Base-by-base conservation (phyloP, 257 asterid genomes). In the Nicotiana tabacum region DNA sequence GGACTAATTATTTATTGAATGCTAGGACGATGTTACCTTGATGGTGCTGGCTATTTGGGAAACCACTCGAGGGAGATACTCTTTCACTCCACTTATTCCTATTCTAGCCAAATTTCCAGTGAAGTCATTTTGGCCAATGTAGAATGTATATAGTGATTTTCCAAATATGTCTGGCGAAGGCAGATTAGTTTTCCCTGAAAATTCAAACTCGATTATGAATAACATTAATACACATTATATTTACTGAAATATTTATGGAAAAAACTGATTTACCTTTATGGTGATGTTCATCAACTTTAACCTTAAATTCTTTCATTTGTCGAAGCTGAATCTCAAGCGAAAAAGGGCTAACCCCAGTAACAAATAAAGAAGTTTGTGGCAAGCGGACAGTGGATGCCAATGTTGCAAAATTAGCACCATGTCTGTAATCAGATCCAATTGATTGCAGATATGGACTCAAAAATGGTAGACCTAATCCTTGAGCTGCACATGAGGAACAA, bases 81-180 rank as follows among this genome's bases (percentile, higher is more conserved):
- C 79, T 81, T 85, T 86, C 4, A 88, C 87, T 77, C 92, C 97
- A 51, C 43, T 83, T 27, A 89, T 58, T 11, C 97, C 92, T 18
- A 88, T 46, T 13, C 87, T 81, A 16, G 85, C 87, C 67, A 90
- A 69, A 82, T 87, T 81, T 66, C 87, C 84, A 6, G 96, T 87
- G 82, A 93, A 86, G 80, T 93, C 97, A 64, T 92, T 86, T 83
- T 91, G 98, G 68, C 98, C 98, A 37, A 89, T 90, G 84, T 89
- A 88, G 90, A 93, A 90, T 65, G 89, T 87, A 83, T 89, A 93
- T 13, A 92, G 87, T 57, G 97, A 85, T 32, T 90, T 91, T 29
- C 92, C 91, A 57, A 94, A 92, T 88, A 90, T 84, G 84, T 84
- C 82, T 1, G 92, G 89, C 8, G 84, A 82, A n/a, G 98, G 98